Conservation (phyloP, 2,329 filamentous ascomycete genomes). For the Phialophora chinensis region DNA sequence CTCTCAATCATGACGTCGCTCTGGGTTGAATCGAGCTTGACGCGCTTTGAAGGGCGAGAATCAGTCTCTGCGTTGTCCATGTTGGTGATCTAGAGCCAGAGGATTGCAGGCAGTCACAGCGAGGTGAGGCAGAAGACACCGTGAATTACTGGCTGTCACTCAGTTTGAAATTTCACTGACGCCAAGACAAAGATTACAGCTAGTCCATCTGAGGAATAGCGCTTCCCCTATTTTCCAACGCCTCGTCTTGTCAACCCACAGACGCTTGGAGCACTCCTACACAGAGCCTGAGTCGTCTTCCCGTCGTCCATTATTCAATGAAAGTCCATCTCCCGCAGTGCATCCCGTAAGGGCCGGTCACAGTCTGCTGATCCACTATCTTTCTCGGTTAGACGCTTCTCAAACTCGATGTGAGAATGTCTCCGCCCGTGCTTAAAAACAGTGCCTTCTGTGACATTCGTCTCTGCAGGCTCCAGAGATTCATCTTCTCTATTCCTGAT, state of each 20-base stretch:
- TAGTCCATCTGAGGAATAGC: constrained; percentile 6
- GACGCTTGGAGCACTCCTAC: background rate
- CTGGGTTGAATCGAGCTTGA: constrained; percentile 35
- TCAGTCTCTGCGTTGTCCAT: constrained; percentile 16
- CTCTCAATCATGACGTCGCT: background rate
- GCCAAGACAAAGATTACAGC: constrained; percentile 19
- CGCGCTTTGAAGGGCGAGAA: constrained; percentile 34
- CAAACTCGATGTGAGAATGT: background rate
- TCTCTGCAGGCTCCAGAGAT: background rate
- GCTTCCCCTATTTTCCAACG: constrained; percentile 13
- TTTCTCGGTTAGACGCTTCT: background rate
- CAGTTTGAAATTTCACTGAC: constrained; percentile 11
- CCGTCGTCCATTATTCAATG: background rate
- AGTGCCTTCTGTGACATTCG: background rate
- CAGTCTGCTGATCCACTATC: background rate
- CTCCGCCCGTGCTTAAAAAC: background rate
- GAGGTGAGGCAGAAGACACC: constrained; percentile 9
- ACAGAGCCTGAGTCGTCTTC: background rate
- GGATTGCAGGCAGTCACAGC: background rate
- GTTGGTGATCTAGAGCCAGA: background rate
- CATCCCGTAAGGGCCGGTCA: background rate
- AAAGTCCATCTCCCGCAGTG: constrained; percentile 1
- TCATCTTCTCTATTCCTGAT: background rate
- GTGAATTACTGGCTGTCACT: background rate
- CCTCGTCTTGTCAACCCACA: constrained; percentile 5